Evolutionary conservation across 306 rosid genomes (phyloP), one percentile per base, ranked within the genome.

Genomic region (Castanopsis chinensis): DNA sequence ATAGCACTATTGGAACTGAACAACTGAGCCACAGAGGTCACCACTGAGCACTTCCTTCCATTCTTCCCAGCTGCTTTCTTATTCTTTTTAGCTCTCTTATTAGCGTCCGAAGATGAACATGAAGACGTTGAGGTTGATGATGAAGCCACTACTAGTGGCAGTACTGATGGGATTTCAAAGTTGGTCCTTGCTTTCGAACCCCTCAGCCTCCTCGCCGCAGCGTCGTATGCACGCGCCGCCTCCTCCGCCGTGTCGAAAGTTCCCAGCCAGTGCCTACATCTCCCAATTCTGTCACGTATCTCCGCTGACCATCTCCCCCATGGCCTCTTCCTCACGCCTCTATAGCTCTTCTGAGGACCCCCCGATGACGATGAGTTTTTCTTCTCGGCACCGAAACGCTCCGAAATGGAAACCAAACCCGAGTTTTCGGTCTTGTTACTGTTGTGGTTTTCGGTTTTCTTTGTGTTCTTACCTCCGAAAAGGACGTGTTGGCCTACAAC

Each of bases 231-330:
- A 72, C 98, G 94, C 71, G 98, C 98, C 18, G 98, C 98, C 25
- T 93, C 98, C 79, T 93, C 98, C 0, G 98, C 98, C 0, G 98
- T 91, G 85, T 93, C 98, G 55, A 91, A 93, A 0, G 98, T 93
- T 5, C 98, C 97, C 0, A 93, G 86, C 98, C 98, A 93, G 79
- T 93, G 98, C 21, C 98, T 81, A 88, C 98, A 93, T 56, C 92
- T 77, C 5, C 98, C 98, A 4, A 93, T 89, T 8, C 93, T 72
- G 85, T 93, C 98, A 1, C 98, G 88, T 55, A 93, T 93, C 90
- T 93, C 98, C 5, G 98, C 98, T 27, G 98, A 93, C 92, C 94
- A 93, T 72, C 98, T 82, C 3, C 98, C 98, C 98, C 98, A 93
- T 2, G 98, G 98, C 71, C 98, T 77, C 87, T 93, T 91, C 81